Evolutionary conservation across 345 rosid genomes (phyloP), one percentile per base, ranked within the genome.

Genomic region (Streptanthus diversifolius): DNA sequence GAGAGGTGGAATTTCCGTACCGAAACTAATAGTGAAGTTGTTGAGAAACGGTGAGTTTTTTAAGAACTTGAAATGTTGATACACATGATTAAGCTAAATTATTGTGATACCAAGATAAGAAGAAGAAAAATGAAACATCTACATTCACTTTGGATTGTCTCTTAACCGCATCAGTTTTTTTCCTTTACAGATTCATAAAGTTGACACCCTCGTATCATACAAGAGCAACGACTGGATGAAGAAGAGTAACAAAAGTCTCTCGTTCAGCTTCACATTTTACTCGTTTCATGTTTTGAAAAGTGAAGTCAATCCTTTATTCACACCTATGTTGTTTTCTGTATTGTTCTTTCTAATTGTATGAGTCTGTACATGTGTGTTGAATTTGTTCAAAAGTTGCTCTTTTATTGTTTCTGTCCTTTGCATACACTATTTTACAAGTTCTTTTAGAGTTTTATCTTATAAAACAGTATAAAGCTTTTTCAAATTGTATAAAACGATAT

Each of bases 1-100:
- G 97, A 95, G 82, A 89, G 99, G 71, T 95, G 95, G 97, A 95
- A 95, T 49, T 95, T 95, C 77, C 85, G 93, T 67, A 88, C 89
- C 21, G 92, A 89, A 79, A 93, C 96, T 1, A 97, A 93, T 53
- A 40, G 51, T 3, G 90, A 85, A 59, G 98, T 93, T 27, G 90
- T 93, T 11, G 89, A 89, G 74, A 88, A 91, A 76, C 91, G 98
- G 97, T 91, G 75, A 70, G 14, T 49, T 47, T 47, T 10, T 36
- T 8, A 4, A 0, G 1, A 25, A 24, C 5, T 27, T 12, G 4
- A 15, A 8, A 3, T 29, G 18, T 63, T 44, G 13, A 52, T 44
- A 36, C 98, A 95, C 68, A 95, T 91, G 98, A 98, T 95, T 74
- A 95, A 95, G 82, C 74, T 95, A 82, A 97, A 95, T 72, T 87